Evolutionary conservation across 2,329 filamentous ascomycete genomes (phyloP), one percentile per base, ranked within the genome.

Genomic region (Arthrinium puccinioides): DNA sequence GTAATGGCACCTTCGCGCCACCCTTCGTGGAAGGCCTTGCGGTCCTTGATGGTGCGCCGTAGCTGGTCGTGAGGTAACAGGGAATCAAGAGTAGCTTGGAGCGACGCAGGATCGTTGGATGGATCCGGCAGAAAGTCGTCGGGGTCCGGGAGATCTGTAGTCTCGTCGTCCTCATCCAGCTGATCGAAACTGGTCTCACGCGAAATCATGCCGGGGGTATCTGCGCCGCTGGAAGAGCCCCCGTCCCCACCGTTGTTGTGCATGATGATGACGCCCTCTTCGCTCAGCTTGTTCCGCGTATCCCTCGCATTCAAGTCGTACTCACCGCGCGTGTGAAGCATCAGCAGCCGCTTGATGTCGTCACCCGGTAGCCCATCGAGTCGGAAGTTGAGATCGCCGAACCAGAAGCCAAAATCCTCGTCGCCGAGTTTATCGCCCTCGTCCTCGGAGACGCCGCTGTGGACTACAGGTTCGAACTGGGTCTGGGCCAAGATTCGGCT

Each of bases 401-500:
- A 86, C 87, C 90, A 97, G 53, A 98, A 96, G 0, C 82, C 79
- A 62, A 96, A 88, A 54, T 98, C 92, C 47, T 94, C 90, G 26
- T 94, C 85, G 1, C 87, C 89, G 45, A 98, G 82, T 24, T 69
- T 75, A 36, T 84, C 79, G 1, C 71, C 65, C 16, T 82, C 76
- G n/a, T 81, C 78, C 25, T 79, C 70, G 2, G 75, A 64, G 6
- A 83, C 76, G 8, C 84, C 80, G 0, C 73, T 67, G 40, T 82
- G 74, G 26, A 69, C 67, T 6, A 94, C 74, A 0, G 87, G 80
- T 6, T 84, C 77, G 51, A 97, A 97, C 44, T 78, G 81, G 2
- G 87, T 84, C 33, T 88, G 80, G 36, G 70, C 70, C 25, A 82
- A 54, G 41, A 98, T 85, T 52, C 96, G 88, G 4, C 72, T 70